phyloP scores from a whole-genome alignment of 805 yeast species.

The Myxozyma melibiosi region DNA sequence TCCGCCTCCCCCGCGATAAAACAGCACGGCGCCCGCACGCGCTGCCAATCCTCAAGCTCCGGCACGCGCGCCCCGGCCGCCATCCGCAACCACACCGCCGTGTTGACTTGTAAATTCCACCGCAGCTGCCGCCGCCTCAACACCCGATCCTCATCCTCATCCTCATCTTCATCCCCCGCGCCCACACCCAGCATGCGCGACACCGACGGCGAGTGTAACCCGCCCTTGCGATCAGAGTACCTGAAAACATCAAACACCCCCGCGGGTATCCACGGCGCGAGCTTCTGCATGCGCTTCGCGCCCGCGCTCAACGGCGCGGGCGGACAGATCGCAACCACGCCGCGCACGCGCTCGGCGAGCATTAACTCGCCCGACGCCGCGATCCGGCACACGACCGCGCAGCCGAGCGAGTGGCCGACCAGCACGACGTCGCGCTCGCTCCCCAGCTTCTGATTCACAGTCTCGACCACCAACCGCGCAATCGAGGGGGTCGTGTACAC shows the following conservation, averaged over 20 bases:
- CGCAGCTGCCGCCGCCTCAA: slow-evolving; percentile 61
- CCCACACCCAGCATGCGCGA: slow-evolving; percentile 51
- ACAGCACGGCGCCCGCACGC: slow-evolving; percentile 49
- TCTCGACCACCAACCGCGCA: slow-evolving; percentile 18
- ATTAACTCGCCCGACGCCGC: neutral
- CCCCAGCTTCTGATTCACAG: slow-evolving; percentile 32
- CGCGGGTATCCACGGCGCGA: slow-evolving; percentile 39
- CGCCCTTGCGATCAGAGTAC: slow-evolving; percentile 62
- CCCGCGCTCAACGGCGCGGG: slow-evolving; percentile 36
- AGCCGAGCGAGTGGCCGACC: slow-evolving; percentile 77
- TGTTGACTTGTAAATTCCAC: slow-evolving; percentile 68
- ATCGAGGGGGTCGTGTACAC: slow-evolving; percentile 26
- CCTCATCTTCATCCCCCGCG: slow-evolving; percentile 14
- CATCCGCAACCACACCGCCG: slow-evolving; percentile 57
- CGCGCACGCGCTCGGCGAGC: slow-evolving; percentile 45
- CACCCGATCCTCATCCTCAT: slow-evolving; percentile 46
- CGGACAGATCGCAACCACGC: slow-evolving; percentile 43
- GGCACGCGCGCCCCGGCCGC: slow-evolving; percentile 54
- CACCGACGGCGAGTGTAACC: slow-evolving; percentile 63
- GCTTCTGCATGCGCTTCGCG: slow-evolving; percentile 24
- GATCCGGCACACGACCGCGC: slow-evolving; percentile 48
- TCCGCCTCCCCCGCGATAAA: slow-evolving; percentile 64
- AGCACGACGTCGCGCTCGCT: slow-evolving; percentile 43
- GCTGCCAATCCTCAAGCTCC: slow-evolving; percentile 48
- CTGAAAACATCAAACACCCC: slow-evolving; percentile 58